A percentile compares a stretch with the other conserved stretches of the same genome.
Conservation (phyloP, 371 early-diverging fungal species). For the Actinomucor elegans region DNA sequence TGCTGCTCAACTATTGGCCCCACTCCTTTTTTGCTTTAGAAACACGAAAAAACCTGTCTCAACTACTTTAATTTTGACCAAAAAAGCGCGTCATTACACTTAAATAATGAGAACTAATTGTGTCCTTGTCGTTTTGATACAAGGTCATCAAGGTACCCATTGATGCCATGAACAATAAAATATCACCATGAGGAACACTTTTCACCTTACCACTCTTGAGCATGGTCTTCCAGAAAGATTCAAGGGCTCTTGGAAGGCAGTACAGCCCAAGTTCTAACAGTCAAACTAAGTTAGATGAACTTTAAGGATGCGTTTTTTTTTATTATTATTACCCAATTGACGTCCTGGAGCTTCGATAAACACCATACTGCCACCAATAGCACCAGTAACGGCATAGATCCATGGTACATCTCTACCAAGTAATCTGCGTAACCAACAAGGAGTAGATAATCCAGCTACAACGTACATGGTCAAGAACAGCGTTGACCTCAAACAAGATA, state of each 20-base stretch:
- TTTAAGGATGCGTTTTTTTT: background rate
- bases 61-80: conserved; percentile 67
- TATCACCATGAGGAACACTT: conserved; percentile 55
- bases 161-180: conserved; percentile 66
- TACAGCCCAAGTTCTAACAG: conserved; percentile 76
- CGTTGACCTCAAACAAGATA: conserved; percentile 66
- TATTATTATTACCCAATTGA: conserved; percentile 60
- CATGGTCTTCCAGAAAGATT: conserved; percentile 67
- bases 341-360: conserved; percentile 77
- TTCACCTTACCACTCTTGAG: conserved; percentile 46
- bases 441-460: conserved; percentile 57
- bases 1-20: background rate
- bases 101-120: conserved; percentile 72
- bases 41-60: background rate
- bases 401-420: conserved; percentile 54
- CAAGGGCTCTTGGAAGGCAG: conserved; percentile 79
- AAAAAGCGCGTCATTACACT: conserved; percentile 81
- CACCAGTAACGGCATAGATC: conserved; percentile 65
- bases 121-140: conserved; percentile 77
- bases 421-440: conserved; percentile 65
- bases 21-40: background rate
- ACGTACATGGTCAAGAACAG: conserved; percentile 76
- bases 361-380: conserved; percentile 67
- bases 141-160: conserved; percentile 83
- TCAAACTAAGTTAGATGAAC: background rate